Percentiles rank a stretch among this genome's conserved stretches.
Evolutionary conservation across 192 early-diverging fungal species (phyloP).

Genomic region (Rhizophagus sp.): DNA sequence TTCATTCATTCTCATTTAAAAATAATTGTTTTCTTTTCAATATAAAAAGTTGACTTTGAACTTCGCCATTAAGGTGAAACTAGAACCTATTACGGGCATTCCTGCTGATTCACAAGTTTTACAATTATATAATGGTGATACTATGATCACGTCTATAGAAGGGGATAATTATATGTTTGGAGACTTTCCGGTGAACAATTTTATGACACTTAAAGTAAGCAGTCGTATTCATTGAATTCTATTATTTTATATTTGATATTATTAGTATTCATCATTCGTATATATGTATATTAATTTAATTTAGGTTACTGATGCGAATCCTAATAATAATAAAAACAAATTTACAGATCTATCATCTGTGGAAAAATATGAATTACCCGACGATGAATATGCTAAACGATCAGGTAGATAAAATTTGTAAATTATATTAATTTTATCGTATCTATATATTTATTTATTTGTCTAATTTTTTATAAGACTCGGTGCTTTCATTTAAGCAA

Average conservation of each 20-base stretch:
- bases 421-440: neutral
- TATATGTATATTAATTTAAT: neutral
- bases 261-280: neutral
- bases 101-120: conserved; percentile 67
- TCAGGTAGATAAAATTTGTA: conserved; percentile 45
- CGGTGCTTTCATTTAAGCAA: conserved; percentile 86
- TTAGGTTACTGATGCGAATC: conserved; percentile 72
- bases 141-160: conserved; percentile 49
- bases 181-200: conserved; percentile 83
- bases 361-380: conserved; percentile 89
- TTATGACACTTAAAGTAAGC: conserved; percentile 70
- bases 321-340: conserved; percentile 62
- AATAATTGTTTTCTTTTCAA: conserved; percentile 13
- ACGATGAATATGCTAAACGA: conserved; percentile 85
- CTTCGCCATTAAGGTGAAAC: conserved; percentile 54
- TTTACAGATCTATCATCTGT: conserved; percentile 89
- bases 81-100: conserved; percentile 93
- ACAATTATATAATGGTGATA: conserved; percentile 57
- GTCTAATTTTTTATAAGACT: conserved; percentile 47
- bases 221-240: neutral
- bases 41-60: neutral
- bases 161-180: conserved; percentile 77
- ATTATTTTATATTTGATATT: neutral
- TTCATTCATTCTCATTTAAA: conserved; percentile 26
- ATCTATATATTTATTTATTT: neutral